phyloP scores from a whole-genome alignment of 2,329 filamentous ascomycete genomes.

The Cladobotryum protrusum region DNA sequence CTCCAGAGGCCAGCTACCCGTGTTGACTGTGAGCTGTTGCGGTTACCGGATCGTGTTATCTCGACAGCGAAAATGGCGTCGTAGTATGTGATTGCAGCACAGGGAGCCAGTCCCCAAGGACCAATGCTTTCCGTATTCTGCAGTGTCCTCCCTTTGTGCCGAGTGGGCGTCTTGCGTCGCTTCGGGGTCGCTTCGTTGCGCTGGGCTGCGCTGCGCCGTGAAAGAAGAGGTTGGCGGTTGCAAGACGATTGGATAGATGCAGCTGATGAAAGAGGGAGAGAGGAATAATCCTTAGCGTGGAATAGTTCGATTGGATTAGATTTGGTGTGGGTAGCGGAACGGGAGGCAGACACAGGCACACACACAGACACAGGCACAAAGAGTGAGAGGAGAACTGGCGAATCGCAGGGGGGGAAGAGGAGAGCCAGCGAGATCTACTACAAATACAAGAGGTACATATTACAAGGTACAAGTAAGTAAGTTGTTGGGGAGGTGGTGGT shows the following conservation, averaged over 20 bases:
- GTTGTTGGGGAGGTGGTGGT: too few species aligned
- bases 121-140: too few species aligned
- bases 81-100: neutral
- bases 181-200: neutral
- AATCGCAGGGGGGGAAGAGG: slow-evolving; percentile 11
- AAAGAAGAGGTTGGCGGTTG: slow-evolving; percentile 5
- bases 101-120: neutral
- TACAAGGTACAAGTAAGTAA: too few species aligned
- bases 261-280: slow-evolving; percentile 20
- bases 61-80: neutral
- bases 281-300: slow-evolving; percentile 25
- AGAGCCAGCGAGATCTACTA: slow-evolving; percentile 1
- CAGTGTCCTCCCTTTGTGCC: too few species aligned
- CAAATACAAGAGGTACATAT: too few species aligned
- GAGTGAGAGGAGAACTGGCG: slow-evolving; percentile 5
- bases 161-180: too few species aligned
- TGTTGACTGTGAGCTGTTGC: neutral
- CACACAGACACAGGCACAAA: too few species aligned
- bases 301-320: slow-evolving; percentile 24
- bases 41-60: too few species aligned
- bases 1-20: neutral
- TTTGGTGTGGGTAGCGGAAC: neutral
- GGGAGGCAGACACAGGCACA: too few species aligned
- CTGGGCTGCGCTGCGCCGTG: slow-evolving; percentile 3
- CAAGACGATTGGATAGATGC: slow-evolving; percentile 17